Base-by-base conservation (phyloP, 768 basidiomycete genomes). In the Hirschioporus abietinus region DNA sequence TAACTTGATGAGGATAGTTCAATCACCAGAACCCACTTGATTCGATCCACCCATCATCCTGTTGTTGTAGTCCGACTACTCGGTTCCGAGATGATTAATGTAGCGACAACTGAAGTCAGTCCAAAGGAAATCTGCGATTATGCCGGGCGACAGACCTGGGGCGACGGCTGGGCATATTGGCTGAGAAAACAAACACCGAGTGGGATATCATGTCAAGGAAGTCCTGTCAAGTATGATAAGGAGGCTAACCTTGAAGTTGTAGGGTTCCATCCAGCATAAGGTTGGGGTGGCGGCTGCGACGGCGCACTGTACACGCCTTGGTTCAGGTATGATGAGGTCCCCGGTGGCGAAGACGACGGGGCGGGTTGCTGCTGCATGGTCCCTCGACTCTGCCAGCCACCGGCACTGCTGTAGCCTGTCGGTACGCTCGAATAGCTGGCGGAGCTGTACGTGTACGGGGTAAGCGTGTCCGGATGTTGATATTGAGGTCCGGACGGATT, bases 81-180 rank as follows among this genome's bases (percentile, higher is more conserved):
- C 42, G 42, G 42, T 52, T 52, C 42, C 42, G 42, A 10, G 3
- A 6, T 52, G 42, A 20, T 52, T 52, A 52, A 20, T 52, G 42
- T 20, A 52, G 42, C 12, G 42, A 52, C 42, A 52, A 52, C 42
- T 52, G 42, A 52, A 52, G 42, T 52, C 42, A 52, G 42, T 52
- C 42, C 42, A 52, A 15, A 52, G 42, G 42, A 52, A 52, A 52
- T 6, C 12, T 52, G 42, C 42, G 42, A 52, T 3, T 52, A 52
- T 52, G 42, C 42, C 42, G 42, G 42, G 42, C 42, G 42, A 52
- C 42, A 52, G 42, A 52, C 42, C 42, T 52, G 42, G 42, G 42
- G 42, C 42, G 42, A 10, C 42, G 4, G 42, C 42, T 52, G 42
- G 42, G 42, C 42, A 52, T 52, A 52, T 52, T 52, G 42, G 42